phyloP scores from a whole-genome alignment of 2,329 filamentous ascomycete species.

The Microthyrium microscopicum region DNA sequence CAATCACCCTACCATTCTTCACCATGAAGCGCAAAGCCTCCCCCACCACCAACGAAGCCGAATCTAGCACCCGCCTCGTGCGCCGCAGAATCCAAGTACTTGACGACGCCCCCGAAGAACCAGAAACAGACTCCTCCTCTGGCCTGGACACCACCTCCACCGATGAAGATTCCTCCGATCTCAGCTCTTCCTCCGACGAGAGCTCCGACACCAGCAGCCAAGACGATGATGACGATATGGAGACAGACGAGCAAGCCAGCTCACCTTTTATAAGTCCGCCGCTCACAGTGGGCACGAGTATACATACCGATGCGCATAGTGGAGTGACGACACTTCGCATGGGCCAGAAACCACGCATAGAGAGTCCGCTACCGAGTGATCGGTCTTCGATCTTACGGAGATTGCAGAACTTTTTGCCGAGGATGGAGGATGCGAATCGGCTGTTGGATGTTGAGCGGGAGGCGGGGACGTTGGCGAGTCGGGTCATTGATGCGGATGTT shows the following conservation, averaged over 20 bases:
- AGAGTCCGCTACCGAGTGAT: not conserved
- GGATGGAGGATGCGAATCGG: slow-evolving; percentile 26
- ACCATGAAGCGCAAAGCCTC: not conserved
- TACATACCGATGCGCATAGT: too few species aligned
- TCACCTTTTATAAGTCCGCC: too few species aligned
- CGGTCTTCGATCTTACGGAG: slow-evolving; percentile 16
- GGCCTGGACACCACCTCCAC: not conserved
- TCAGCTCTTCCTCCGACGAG: slow-evolving; percentile 11
- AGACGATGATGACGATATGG: slow-evolving; percentile 11
- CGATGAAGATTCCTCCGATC: slow-evolving; percentile 2
- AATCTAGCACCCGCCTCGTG: not conserved
- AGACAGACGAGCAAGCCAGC: slow-evolving; percentile 18
- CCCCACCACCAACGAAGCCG: not conserved
- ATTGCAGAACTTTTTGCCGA: slow-evolving; percentile 25
- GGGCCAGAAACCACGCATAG: slow-evolving; percentile 2
- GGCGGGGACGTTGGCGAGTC: slow-evolving; percentile 21
- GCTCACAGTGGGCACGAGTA: too few species aligned
- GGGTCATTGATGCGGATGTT: slow-evolving; percentile 19
- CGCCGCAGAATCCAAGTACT: slow-evolving; percentile 2
- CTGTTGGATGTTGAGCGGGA: slow-evolving; percentile 23
- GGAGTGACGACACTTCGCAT: slow-evolving; percentile 9
- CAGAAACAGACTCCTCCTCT: slow-evolving; percentile 4
- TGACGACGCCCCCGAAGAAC: slow-evolving; percentile 1
- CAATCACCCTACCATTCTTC: not conserved
- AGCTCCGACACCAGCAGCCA: slow-evolving; percentile 14